Evolutionary conservation across 306 rosid genomes (phyloP).

Genomic region (Styphnolobium japonicum): DNA sequence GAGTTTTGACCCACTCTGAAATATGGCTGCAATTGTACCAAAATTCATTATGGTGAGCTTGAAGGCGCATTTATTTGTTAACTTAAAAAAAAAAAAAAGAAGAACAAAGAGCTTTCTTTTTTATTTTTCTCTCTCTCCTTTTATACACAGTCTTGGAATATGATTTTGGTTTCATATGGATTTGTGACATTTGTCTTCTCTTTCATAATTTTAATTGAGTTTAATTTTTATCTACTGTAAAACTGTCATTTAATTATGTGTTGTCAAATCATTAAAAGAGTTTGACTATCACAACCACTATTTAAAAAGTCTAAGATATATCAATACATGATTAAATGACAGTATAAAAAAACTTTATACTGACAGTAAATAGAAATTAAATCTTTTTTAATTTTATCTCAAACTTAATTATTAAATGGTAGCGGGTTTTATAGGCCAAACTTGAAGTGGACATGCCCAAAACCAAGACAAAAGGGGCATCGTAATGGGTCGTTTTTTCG

Average conservation of each 20-base stretch:
- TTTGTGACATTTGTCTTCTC: constrained; percentile 10
- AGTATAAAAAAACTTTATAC: no score
- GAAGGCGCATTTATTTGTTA: background rate
- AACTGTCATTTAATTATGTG: no score
- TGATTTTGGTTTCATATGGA: background rate
- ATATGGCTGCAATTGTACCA: background rate
- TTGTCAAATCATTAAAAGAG: no score
- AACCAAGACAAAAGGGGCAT: background rate
- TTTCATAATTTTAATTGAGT: background rate
- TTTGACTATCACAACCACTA: no score
- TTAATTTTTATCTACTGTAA: no score
- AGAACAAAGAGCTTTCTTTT: no score
- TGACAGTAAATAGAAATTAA: no score
- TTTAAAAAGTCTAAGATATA: no score
- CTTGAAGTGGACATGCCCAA: background rate
- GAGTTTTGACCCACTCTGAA: background rate
- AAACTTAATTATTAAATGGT: background rate
- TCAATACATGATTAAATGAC: no score
- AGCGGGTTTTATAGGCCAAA: background rate
- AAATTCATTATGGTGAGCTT: background rate
- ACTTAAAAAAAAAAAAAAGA: no score
- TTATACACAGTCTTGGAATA: background rate
- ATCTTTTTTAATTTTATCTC: background rate
- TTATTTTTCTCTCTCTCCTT: background rate
- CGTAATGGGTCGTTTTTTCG: background rate